Evolutionary conservation across 2,329 filamentous ascomycete species (phyloP), one percentile per base, ranked within the genome.

Genomic region (Metarhizium guizhouense): DNA sequence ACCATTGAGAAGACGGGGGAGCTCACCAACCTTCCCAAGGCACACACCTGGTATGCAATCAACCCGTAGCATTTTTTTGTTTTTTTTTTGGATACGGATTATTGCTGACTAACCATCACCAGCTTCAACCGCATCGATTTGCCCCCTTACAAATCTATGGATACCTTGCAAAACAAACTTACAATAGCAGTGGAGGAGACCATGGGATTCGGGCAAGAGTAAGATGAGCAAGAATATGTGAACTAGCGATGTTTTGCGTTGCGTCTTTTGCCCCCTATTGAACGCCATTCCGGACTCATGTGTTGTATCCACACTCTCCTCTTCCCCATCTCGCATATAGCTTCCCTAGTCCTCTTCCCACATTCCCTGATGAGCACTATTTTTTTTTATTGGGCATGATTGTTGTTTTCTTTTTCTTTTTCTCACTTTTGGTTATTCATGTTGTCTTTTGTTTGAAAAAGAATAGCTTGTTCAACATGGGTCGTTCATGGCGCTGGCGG

Each of bases 1-100:
- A 99, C 94, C 1, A 97, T 99, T 71, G 94, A 99, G 72, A 97
- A 97, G 76, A 90, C 92, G 42, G 94, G 94, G 57, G 94, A 97
- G 69, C 78, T 92, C 53, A 84, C 80, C 58, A 95, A 96, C 64
- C 72, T 99, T 68, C 94, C 94, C 36, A 99, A 99, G 76, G 94
- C 91, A 58, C 94, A 99, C 71, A 99, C 94, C 64, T 99, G 94
- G 91, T 96, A 84, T 64, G 87, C 81, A 16, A 42, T 50, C n/a
- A 6, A 2, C 6, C 29, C 5, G 14, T 18, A 14, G 20, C 29
- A 8, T 20, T 29, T 40, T 40, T 40, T 11, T 40, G 4, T 34
- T 7, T 34, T 34, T 11, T 47, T 51, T 54, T 36, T 25, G 25
- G 25, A 25, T 25, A 25, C 4, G 25, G 25, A 25, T 25, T 25